phyloP scores from a whole-genome alignment of 441 rosid genomes.

The Euphorbia corollata region DNA sequence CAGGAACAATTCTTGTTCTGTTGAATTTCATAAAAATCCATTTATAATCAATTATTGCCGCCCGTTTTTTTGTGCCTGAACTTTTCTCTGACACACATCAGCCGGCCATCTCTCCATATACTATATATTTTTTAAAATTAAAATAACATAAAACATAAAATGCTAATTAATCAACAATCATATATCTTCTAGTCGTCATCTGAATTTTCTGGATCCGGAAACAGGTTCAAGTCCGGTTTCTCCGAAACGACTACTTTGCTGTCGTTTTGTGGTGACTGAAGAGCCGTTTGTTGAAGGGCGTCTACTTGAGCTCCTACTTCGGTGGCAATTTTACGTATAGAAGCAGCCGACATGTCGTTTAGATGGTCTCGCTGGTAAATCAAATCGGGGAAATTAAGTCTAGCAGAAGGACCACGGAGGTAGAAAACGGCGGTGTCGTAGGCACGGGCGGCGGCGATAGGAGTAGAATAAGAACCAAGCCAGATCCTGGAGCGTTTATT shows the following conservation, averaged over 20 bases:
- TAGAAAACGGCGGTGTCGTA: conserved; percentile 78
- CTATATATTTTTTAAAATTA: background rate
- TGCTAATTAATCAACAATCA: background rate
- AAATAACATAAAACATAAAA: background rate
- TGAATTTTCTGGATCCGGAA: conserved; percentile 44
- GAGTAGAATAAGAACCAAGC: conserved; percentile 82
- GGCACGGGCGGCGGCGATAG: conserved; percentile 77
- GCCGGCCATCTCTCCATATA: background rate
- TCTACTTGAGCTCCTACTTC: conserved; percentile 78
- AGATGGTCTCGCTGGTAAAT: conserved; percentile 36
- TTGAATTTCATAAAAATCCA: too few species aligned
- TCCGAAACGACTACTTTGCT: conserved; percentile 26
- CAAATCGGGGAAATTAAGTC: conserved; percentile 79
- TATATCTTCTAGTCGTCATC: conserved; percentile 31
- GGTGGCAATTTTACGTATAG: conserved; percentile 67
- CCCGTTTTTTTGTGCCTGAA: conserved; percentile 6
- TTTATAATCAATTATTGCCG: too few species aligned
- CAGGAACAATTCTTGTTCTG: too few species aligned
- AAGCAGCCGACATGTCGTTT: conserved; percentile 56
- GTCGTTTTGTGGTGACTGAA: conserved; percentile 24
- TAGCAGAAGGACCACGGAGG: conserved; percentile 71
- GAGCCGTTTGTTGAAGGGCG: conserved; percentile 47
- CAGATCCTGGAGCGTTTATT: conserved; percentile 75
- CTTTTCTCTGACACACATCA: conserved; percentile 7
- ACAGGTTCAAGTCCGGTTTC: conserved; percentile 68